Evolutionary conservation across 805 yeast species (phyloP).

Genomic region (Suhomyces faveliae): DNA sequence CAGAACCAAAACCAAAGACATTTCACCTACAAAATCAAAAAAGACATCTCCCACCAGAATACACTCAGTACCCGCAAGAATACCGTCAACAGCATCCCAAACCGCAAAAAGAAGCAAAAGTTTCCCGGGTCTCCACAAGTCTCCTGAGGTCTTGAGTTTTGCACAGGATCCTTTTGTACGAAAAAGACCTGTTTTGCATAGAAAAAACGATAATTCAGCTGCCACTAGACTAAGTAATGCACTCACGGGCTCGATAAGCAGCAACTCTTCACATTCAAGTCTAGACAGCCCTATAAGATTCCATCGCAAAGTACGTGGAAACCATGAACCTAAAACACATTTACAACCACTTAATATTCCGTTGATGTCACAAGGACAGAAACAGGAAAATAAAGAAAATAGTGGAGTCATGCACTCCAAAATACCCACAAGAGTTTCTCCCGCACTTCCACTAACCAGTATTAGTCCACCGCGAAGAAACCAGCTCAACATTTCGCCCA

Average conservation of each 20-base stretch:
- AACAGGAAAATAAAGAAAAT: neutral
- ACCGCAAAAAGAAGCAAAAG: neutral
- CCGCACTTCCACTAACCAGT: neutral
- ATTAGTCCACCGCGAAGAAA: neutral
- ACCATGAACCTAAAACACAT: neutral
- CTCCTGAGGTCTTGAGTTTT: neutral
- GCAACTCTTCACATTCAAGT: conserved; percentile 3
- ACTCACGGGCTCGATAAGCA: conserved; percentile 3
- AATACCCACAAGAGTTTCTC: neutral
- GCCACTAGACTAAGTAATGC: conserved; percentile 9
- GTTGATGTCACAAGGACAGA: neutral
- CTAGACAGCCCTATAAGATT: conserved; percentile 5
- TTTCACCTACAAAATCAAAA: neutral
- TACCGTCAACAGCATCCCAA: neutral
- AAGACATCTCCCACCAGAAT: neutral
- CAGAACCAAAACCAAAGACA: neutral
- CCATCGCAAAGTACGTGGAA: neutral
- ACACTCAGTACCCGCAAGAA: neutral
- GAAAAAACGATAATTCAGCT: conserved; percentile 2
- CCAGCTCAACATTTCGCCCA: neutral
- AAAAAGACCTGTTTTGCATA: conserved; percentile 1
- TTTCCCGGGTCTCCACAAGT: neutral
- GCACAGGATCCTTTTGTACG: neutral
- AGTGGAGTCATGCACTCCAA: neutral
- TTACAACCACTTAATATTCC: conserved; percentile 7